Base-by-base conservation (phyloP, 768 basidiomycete genomes). In the Saitozyma podzolica region DNA sequence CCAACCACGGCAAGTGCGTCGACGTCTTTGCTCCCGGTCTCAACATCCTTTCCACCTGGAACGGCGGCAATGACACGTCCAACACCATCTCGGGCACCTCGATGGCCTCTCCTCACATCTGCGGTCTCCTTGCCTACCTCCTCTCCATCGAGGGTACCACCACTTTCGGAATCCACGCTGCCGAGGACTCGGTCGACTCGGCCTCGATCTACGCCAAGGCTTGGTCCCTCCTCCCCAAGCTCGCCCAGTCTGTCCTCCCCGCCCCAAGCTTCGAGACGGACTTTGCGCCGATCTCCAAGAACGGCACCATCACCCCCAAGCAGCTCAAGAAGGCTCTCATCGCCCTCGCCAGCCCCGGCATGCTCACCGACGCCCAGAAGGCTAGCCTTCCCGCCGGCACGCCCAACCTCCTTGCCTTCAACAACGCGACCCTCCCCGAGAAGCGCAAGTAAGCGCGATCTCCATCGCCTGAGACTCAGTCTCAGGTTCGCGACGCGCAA, bases 1-100 rank as follows among this genome's bases (percentile, higher is more conserved):
- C 92, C 76, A 99, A 99, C 85, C 84, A 82, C 70, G 96, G 95
- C 19, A 67, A 82, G 57, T 97, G 94, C 75, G 93, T 98, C 56
- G 91, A 97, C 71, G 84, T 98, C 65, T 94, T 96, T 70, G 94
- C 86, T 40, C 95, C 94, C 55, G 91, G 87, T 63, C 82, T 94
- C 65, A 92, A 92, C 83, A 95, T 97, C 77, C 82, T 89, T 2
- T 94, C 90, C 43, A 95, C 91, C 58, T 96, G 86, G 83, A 91
- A 84, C 62, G 87, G 87, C 40, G 84, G 85, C 63, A 78, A 76
- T 62, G 75, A 65, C 6, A 85, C 89, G n/a, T 83, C 83, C 54
- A 86, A 87, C 70, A 90, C 88, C 9, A 85, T 96, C 68, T 74
- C 72, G 16, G 78, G 78, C 29, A 79, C 78, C 16, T 79, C 78